These are phyloP conservation scores for Eutrema yunnanense DNA, from an alignment of 345 rosid genomes.

Conservation along the genomic window DNA sequence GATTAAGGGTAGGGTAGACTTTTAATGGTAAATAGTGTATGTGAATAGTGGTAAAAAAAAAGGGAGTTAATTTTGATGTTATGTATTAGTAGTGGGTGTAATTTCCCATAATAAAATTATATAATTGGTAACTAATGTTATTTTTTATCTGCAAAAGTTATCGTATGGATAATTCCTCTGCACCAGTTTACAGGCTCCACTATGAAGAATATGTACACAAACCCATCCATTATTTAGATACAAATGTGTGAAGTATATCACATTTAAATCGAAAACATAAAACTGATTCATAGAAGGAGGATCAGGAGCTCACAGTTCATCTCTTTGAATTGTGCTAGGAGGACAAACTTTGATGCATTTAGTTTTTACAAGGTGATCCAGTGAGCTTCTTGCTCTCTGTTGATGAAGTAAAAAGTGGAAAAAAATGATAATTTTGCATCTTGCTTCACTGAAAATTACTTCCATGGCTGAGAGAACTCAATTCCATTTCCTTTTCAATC, in stretches of 20 bases:
- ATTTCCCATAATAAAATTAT: background rate
- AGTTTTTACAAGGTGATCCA: no score
- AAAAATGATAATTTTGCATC: background rate
- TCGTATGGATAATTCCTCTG: background rate
- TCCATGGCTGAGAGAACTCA: slow-evolving; percentile 13
- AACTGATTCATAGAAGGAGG: background rate
- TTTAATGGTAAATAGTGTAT: no score
- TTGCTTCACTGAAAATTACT: background rate
- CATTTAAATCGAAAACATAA: background rate
- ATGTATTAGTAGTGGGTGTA: no score
- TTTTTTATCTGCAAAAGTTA: background rate
- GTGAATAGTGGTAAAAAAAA: no score
- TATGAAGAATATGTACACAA: background rate
- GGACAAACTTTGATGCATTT: background rate
- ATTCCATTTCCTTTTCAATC: slow-evolving; percentile 33
- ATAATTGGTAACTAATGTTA: background rate
- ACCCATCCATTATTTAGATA: background rate
- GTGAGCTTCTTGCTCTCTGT: background rate
- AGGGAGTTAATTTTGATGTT: no score
- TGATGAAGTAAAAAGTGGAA: background rate
- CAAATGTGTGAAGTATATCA: background rate
- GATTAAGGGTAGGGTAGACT: no score
- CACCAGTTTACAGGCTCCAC: background rate
- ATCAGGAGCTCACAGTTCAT: slow-evolving; percentile 4
- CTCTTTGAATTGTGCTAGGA: background rate